These are phyloP conservation scores for Gamsiella multidivaricata DNA, from an alignment of 192 early-diverging fungal species.

Conservation along the genomic window DNA sequence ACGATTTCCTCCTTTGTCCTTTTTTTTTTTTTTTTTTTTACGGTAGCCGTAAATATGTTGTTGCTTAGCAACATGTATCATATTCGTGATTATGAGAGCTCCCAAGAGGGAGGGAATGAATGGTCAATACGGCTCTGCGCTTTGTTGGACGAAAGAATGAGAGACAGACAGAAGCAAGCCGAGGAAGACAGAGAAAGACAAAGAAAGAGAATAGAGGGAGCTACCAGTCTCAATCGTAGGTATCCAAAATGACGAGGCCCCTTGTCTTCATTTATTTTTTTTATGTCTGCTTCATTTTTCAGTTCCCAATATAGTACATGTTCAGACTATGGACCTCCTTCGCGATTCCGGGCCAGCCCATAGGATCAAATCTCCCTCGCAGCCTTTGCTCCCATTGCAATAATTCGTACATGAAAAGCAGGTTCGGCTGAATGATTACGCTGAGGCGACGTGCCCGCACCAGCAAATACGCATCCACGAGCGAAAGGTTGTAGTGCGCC, in stretches of 20 bases:
- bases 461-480: conserved; percentile 65
- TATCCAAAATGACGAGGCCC: not conserved
- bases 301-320: conserved; percentile 63
- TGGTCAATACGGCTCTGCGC: no score
- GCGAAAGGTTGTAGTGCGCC: conserved; percentile 58
- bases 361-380: conserved; percentile 37
- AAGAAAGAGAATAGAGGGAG: no score
- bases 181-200: no score
- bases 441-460: conserved; percentile 69
- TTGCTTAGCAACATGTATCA: no score
- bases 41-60: no score
- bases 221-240: no score
- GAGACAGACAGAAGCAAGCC: no score
- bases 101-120: no score
- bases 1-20: no score
- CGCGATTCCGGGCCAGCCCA: conserved; percentile 62
- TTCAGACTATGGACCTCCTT: conserved; percentile 66
- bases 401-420: conserved; percentile 72
- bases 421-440: conserved; percentile 74
- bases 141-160: no score
- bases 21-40: no score
- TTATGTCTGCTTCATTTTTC: conserved; percentile 7
- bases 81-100: no score
- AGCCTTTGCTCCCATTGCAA: conserved; percentile 68
- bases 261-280: conserved; percentile 1